phyloP scores from a whole-genome alignment of 2,329 filamentous ascomycete genomes.

The Verticillium zaregamsianum region DNA sequence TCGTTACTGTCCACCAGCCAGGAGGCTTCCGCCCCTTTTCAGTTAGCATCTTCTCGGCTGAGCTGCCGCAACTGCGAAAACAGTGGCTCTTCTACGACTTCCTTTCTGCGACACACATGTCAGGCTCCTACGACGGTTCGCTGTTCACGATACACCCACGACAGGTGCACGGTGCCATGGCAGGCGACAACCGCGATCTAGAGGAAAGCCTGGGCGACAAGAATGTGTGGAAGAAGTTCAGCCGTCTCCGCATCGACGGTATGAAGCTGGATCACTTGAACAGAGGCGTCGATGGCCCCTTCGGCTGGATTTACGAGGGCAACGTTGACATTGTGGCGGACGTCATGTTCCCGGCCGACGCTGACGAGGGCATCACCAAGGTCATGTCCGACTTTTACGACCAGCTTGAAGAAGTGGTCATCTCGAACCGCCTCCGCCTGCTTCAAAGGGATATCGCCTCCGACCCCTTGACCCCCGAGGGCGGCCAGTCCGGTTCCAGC shows the following conservation, averaged over 20 bases:
- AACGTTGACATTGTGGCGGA: slow-evolving; percentile 96
- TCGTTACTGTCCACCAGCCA: slow-evolving; percentile 90
- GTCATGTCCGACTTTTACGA: slow-evolving; percentile 98
- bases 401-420: slow-evolving; percentile 87
- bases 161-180: slow-evolving; percentile 77
- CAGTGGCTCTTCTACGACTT: slow-evolving; percentile 99
- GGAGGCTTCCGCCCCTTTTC: slow-evolving; percentile 89
- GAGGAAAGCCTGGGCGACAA: slow-evolving; percentile 58
- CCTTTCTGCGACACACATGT: slow-evolving; percentile 91
- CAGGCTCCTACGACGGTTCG: slow-evolving; percentile 90
- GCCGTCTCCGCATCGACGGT: slow-evolving; percentile 84
- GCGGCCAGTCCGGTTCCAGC: slow-evolving; percentile 28
- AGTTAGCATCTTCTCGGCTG: slow-evolving; percentile 92
- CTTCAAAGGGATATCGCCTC: slow-evolving; percentile 42
- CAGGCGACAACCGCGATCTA: slow-evolving; percentile 53
- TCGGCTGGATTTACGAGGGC: slow-evolving; percentile 96
- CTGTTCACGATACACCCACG: slow-evolving; percentile 95
- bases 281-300: slow-evolving; percentile 84
- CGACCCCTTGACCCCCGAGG: slow-evolving; percentile 16
- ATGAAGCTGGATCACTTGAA: slow-evolving; percentile 96
- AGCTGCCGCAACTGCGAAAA: slow-evolving; percentile 86
- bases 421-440: slow-evolving; percentile 65
- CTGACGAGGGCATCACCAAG: slow-evolving; percentile 84
- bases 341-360: slow-evolving; percentile 87
- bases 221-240: slow-evolving; percentile 92